Evolutionary conservation across 2,329 filamentous ascomycete genomes (phyloP), one percentile per base, ranked within the genome.

Genomic region (Aureobasidium musti): DNA sequence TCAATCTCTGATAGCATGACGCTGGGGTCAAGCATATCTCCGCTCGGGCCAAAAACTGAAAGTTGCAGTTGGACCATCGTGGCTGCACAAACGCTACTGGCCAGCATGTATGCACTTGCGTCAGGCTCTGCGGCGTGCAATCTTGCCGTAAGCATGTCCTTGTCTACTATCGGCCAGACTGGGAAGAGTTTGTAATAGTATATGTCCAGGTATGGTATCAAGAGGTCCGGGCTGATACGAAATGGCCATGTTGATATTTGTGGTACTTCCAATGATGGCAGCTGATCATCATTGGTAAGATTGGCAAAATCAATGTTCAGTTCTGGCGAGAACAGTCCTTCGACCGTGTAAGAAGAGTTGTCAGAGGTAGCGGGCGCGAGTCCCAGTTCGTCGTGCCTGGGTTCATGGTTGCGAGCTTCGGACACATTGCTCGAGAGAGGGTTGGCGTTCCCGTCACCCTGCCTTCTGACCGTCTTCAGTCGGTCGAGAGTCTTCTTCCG

Each of bases 181-280:
- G 65, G 67, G 47, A 66, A 70, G 17, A 71, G 57, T 41, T 71
- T 71, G 66, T 66, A 59, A 35, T 68, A 65, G 39, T 71, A 71
- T 5, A 71, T 71, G 23, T 70, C 67, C 28, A 71, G 53, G 43
- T 71, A 71, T 2, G 60, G 60, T 33, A 54, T 19, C 13, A 70
- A 50, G 5, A 61, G 52, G 21, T 17, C 17, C 13, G 47, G 35
- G 45, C 28, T 28, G 43, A 59, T 52, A 56, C 43, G 54, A 43
- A 60, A 35, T 66, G 54, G 13, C 45, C 45, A 28, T 23, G 39
- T 1, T 10, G 23, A 5, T 14, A 23, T 5, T 56, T 41, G 33
- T 21, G 30, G 21, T 43, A 10, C 17, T 7, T 26, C 6, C 5
- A 26, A 11, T n/a, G 3, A 19, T 2, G 19, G 57, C 4, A 6